These are phyloP conservation scores for Oehlia diaphana DNA, from an alignment of 192 early-diverging fungal genomes.

Conservation along the genomic window DNA sequence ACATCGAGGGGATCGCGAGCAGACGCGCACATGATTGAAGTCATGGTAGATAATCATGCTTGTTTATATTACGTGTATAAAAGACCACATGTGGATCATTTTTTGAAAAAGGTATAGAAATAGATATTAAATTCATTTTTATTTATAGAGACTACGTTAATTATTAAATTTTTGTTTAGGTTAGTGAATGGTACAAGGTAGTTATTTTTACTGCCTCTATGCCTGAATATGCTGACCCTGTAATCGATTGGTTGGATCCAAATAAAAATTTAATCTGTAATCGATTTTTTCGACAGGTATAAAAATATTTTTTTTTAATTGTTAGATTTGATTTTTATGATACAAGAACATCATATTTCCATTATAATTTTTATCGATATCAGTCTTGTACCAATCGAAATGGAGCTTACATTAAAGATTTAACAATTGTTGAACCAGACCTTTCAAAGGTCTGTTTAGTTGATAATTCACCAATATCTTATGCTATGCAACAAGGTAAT, in stretches of 20 bases:
- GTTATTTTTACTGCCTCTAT: conserved; percentile 91
- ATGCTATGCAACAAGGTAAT: conserved; percentile 70
- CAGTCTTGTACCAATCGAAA: conserved; percentile 71
- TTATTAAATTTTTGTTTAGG: conserved; percentile 44
- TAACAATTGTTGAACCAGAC: conserved; percentile 72
- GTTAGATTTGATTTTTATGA: conserved; percentile 11
- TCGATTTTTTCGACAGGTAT: conserved; percentile 81
- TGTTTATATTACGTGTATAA: conserved; percentile 91
- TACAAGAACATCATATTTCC: conserved; percentile 22
- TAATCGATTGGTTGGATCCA: conserved; percentile 87
- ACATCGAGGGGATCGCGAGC: conserved; percentile 55
- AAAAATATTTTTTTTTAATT: conserved; percentile 7
- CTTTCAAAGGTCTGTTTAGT: conserved; percentile 79
- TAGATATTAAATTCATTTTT: not conserved
- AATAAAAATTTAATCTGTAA: conserved; percentile 63
- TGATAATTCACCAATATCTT: conserved; percentile 80
- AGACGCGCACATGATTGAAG: conserved; percentile 81
- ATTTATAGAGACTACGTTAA: conserved; percentile 2
- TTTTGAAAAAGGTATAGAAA: conserved; percentile 72
- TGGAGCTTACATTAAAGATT: conserved; percentile 78
- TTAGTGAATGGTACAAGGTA: conserved; percentile 86
- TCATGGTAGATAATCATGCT: conserved; percentile 75
- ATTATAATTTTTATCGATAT: conserved; percentile 6
- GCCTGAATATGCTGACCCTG: conserved; percentile 92
- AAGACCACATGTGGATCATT: conserved; percentile 82